Evolutionary conservation across 495 filamentous ascomycete genomes (phyloP).

Genomic region (Clavariopsis aquatica): DNA sequence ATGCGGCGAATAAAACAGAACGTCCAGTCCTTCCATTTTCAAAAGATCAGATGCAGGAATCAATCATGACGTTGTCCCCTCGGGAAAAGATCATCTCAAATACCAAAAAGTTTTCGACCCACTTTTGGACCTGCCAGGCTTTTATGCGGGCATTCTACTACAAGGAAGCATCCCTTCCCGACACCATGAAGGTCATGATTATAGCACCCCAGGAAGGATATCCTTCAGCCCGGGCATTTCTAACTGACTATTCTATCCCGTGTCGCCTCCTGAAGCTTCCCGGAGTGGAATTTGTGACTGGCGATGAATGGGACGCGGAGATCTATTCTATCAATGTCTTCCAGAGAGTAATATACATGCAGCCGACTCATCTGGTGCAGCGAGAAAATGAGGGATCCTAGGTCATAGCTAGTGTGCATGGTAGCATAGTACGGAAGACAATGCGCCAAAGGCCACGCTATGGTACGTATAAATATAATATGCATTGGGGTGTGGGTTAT

Average conservation of each 20-base stretch:
- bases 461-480: no score
- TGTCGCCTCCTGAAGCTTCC: background rate
- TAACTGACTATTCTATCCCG: background rate
- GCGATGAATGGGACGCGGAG: conserved; percentile 43
- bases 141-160: conserved; percentile 76
- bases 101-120: conserved; percentile 29
- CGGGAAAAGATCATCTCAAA: conserved; percentile 48
- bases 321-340: conserved; percentile 30
- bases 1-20: background rate
- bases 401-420: no score
- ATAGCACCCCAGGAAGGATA: conserved; percentile 1
- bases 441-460: no score
- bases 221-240: background rate
- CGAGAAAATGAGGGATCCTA: background rate
- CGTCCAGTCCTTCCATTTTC: conserved; percentile 61
- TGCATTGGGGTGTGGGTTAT: no score
- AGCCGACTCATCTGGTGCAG: conserved; percentile 3
- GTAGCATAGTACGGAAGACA: no score
- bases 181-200: conserved; percentile 60
- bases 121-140: conserved; percentile 68
- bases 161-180: conserved; percentile 61
- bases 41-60: conserved; percentile 54
- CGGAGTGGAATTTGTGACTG: background rate
- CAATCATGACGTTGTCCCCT: conserved; percentile 54
- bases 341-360: conserved; percentile 1